phyloP scores from a whole-genome alignment of 164 flowering plant species.

The Liriodendron chinense region DNA sequence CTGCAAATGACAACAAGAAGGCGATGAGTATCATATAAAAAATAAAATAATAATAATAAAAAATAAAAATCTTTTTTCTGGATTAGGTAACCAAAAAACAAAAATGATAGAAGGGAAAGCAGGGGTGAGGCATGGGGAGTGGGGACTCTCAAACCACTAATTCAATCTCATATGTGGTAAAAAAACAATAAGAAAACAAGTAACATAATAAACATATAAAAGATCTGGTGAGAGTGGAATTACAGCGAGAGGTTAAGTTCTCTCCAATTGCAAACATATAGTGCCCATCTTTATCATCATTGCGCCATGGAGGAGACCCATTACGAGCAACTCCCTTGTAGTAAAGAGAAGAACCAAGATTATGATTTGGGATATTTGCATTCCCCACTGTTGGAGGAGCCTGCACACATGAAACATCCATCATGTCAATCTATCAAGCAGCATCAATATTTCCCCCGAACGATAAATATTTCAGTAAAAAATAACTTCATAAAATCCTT shows the following conservation, averaged over 20 bases:
- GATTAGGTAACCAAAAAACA: too few relatives aligned
- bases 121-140: not conserved
- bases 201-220: not conserved
- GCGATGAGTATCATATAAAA: not conserved
- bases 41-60: too few relatives aligned
- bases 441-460: not conserved
- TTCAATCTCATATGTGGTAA: not conserved
- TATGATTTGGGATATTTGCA: slow-evolving; percentile 38
- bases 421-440: not conserved
- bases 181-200: not conserved
- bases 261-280: slow-evolving; percentile 75
- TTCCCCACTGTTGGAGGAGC: slow-evolving; percentile 49
- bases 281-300: slow-evolving; percentile 91
- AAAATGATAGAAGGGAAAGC: not conserved
- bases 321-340: slow-evolving; percentile 45
- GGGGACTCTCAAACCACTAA: not conserved
- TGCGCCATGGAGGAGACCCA: slow-evolving; percentile 86
- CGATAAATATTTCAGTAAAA: not conserved
- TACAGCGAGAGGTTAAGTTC: slow-evolving; percentile 75
- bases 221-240: slow-evolving; percentile 11
- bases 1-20: slow-evolving; percentile 42
- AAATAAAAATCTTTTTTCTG: not conserved
- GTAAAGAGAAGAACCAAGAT: slow-evolving; percentile 37
- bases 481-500: too few relatives aligned
- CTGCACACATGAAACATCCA: slow-evolving; percentile 26